Percentiles rank a stretch among this genome's conserved stretches.
phyloP scores from a whole-genome alignment of 768 basidiomycete species.

The Daedalea quercina region DNA sequence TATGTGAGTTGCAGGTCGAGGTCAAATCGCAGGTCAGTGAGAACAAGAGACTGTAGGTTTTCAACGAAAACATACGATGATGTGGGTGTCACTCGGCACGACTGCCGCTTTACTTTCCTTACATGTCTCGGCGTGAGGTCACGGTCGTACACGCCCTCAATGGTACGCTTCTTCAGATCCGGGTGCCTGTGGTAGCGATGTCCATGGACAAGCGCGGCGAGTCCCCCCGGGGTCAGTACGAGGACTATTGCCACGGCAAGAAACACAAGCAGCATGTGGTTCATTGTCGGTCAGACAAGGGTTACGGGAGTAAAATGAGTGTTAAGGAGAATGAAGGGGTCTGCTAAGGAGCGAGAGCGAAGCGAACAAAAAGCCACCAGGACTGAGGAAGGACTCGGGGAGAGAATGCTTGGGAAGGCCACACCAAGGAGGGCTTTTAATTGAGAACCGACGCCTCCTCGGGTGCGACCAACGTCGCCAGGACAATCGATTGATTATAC shows the following conservation, averaged over 20 bases:
- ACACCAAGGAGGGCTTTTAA: background rate
- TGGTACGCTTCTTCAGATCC: background rate
- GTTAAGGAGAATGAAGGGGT: constrained; percentile 1
- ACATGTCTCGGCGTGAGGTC: background rate
- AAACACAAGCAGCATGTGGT: constrained; percentile 19
- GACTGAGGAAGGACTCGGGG: constrained; percentile 4
- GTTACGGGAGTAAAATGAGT: background rate
- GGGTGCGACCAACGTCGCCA: background rate
- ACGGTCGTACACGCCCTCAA: background rate
- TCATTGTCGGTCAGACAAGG: constrained; percentile 12
- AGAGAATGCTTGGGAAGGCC: background rate
- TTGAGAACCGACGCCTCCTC: background rate
- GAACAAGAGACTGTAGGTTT: too few relatives aligned
- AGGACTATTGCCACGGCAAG: constrained; percentile 18
- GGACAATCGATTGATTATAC: constrained; percentile 1
- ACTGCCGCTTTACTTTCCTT: background rate
- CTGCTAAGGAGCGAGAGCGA: constrained; percentile 16
- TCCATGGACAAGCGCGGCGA: constrained; percentile 22
- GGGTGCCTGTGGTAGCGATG: constrained; percentile 4
- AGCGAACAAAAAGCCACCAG: constrained; percentile 9
- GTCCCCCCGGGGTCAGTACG: constrained; percentile 12
- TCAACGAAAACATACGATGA: background rate
- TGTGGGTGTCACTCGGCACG: background rate
- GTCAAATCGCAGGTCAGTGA: too few relatives aligned
- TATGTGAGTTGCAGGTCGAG: constrained; percentile 8